These are phyloP conservation scores for Dictyostelium capitatum DNA, from an alignment of 78 protist genomes.

Conservation along the genomic window DNA sequence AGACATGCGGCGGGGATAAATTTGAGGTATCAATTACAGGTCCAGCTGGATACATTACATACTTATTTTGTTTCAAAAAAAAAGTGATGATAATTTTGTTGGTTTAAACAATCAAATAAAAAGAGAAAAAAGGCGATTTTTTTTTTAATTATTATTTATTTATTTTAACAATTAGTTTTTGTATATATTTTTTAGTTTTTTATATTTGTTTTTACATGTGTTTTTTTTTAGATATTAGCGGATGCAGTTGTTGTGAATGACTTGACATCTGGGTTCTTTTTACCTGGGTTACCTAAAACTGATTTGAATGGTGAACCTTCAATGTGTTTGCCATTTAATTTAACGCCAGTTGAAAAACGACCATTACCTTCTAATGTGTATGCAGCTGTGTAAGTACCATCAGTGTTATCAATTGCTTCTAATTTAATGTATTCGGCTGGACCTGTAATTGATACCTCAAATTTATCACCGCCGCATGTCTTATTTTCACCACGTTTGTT, in stretches of 20 bases:
- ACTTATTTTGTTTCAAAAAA: neutral
- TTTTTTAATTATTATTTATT: neutral
- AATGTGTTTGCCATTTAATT: conserved; percentile 84
- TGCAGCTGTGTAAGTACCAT: conserved; percentile 85
- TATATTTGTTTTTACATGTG: no score
- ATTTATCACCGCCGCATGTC: conserved; percentile 80
- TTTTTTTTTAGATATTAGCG: no score
- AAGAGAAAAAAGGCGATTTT: neutral
- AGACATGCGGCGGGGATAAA: conserved; percentile 81
- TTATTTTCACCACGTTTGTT: conserved; percentile 83
- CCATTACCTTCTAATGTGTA: conserved; percentile 80
- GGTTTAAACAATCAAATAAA: neutral
- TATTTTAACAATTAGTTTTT: neutral
- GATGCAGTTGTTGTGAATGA: conserved; percentile 53
- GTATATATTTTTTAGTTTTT: no score
- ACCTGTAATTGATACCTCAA: conserved; percentile 73
- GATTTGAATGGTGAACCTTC: conserved; percentile 84
- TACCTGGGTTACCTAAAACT: conserved; percentile 68
- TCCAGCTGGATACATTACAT: conserved; percentile 73
- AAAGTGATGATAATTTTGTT: no score
- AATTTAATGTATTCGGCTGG: conserved; percentile 67
- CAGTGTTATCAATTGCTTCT: conserved; percentile 71
- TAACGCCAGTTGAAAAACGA: conserved; percentile 61
- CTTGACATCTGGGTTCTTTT: conserved; percentile 60
- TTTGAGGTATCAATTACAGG: conserved; percentile 74